Evolutionary conservation across 2,329 filamentous ascomycete genomes (phyloP), one percentile per base, ranked within the genome.

Genomic region (Monosporascus sp.): DNA sequence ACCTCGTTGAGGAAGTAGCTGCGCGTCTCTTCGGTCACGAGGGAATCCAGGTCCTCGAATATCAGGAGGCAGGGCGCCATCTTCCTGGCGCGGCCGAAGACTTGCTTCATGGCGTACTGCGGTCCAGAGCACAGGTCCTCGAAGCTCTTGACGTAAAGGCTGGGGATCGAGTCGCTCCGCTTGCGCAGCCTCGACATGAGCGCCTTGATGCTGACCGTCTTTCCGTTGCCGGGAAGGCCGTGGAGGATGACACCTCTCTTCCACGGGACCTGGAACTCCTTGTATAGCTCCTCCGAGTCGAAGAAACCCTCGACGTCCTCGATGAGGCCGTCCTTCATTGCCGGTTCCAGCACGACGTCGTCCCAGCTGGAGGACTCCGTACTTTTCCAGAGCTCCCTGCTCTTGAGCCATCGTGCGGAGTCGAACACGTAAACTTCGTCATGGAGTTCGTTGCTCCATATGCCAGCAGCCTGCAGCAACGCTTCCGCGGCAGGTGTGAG

Each of bases 1-100:
- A 88, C 79, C 66, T 87, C 84, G 63, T 88, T 88, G 49, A 88
- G 73, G 67, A 89, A 88, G 71, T 86, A 88, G 42, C 77, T 81
- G 24, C 84, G 74, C 15, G 84, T 80, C 2, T 62, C 55, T 49
- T 82, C 76, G 6, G 74, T 76, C 34, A 88, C 77, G 25, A 88
- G 76, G 9, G 79, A 83, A 63, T 89, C 85, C 7, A 89, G 74
- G 57, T 88, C 86, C 65, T 89, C 85, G 53, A 88, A 84, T 46
- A 89, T 80, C 5, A 89, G 76, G 54, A 86, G 78, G 69, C 84
- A 88, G 0, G 85, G 85, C 0, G 85, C 80, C 57, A 78, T 76
- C 55, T 77, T 70, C 20, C 85, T 71, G 0, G 85, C 85, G 54
- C 79, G 81, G 18, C 54, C 50, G 62, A 85, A 84, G 52, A 84